Evolutionary conservation across 331 rosid species (phyloP), one percentile per base, ranked within the genome.

Genomic region (Quercus lobata): DNA sequence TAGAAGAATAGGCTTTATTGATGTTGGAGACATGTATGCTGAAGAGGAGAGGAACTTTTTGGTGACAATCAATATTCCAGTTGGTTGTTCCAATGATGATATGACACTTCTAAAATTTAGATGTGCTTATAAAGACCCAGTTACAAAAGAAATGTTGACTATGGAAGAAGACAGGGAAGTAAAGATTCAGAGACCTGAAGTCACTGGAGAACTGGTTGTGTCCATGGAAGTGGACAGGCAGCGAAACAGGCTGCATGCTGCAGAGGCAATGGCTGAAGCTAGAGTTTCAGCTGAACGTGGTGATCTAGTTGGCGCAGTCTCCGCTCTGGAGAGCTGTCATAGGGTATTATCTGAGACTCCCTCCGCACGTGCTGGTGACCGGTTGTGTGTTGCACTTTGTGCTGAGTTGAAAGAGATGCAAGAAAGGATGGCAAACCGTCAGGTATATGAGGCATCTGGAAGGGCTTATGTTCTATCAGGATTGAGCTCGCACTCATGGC

Each of bases 1-100:
- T 79, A 84, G 88, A 60, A 86, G 96, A 82, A 76, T 58, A 83
- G 98, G 96, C 69, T 81, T 83, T 76, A 90, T 96, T 78, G 74
- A 82, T 79, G 94, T 88, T 58, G 99, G 99, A 60, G 97, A 91
- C 73, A 54, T 96, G 83, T 93, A 96, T 90, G 97, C 99, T 58
- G 98, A 96, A 77, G 99, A 96, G 83, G 97, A 93, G 86, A 84
- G 96, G 79, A 91, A 96, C 79, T 93, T 96, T 82, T 81, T 96
- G 82, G 93, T 89, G 82, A 85, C 94, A 10, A 7, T 93, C 56
- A 83, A 91, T 83, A 75, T 96, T 83, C 99, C 99, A 10, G 90
- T 70, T 72, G 97, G 84, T 53, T 69, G 57, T 14, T 88, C 86
- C 6, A 17, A 76, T 46, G 72, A 83, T 22, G 96, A 78, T 74